A percentile compares a stretch with the other conserved stretches of the same genome.
Conservation (phyloP, 106 monocot genomes). For the Dendrobium nobile region DNA sequence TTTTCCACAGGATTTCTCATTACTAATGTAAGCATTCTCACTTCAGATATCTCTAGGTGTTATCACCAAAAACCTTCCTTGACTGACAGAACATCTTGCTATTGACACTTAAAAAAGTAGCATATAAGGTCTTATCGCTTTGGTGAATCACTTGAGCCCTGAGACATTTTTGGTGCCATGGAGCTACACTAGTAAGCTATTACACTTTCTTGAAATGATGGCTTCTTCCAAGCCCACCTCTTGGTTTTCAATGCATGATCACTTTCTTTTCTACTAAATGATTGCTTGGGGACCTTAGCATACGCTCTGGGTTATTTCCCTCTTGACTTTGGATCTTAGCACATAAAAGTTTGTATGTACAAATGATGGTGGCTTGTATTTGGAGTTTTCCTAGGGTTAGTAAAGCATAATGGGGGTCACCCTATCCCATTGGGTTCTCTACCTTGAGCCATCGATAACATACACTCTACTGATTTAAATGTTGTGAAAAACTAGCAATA, state of each 20-base stretch:
- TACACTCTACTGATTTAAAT: background rate
- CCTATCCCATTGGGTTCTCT: background rate
- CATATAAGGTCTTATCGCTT: no score
- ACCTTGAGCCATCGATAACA: background rate
- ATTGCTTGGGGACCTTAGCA: no score
- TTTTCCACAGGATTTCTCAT: no score
- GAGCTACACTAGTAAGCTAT: constrained; percentile 21
- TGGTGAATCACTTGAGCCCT: constrained; percentile 17
- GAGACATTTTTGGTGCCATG: constrained; percentile 11
- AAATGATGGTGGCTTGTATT: background rate
- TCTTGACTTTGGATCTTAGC: constrained; percentile 3
- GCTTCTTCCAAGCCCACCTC: constrained; percentile 36
- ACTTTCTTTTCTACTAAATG: no score
- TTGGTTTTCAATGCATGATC: constrained; percentile 9
- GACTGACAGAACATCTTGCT: constrained; percentile 9
- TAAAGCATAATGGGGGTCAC: background rate
- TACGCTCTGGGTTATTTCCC: constrained; percentile 15
- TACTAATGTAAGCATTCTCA: background rate
- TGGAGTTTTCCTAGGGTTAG: no score
- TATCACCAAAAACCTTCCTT: constrained; percentile 20
- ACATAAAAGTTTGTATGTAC: background rate
- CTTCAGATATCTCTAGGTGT: constrained; percentile 14
- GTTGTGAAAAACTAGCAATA: background rate
- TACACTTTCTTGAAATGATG: background rate
- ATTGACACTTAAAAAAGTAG: constrained; percentile 12